A percentile compares a stretch with the other conserved stretches of the same genome.
phyloP scores from a whole-genome alignment of 495 filamentous ascomycete species.

The Penicillium diatomitis region DNA sequence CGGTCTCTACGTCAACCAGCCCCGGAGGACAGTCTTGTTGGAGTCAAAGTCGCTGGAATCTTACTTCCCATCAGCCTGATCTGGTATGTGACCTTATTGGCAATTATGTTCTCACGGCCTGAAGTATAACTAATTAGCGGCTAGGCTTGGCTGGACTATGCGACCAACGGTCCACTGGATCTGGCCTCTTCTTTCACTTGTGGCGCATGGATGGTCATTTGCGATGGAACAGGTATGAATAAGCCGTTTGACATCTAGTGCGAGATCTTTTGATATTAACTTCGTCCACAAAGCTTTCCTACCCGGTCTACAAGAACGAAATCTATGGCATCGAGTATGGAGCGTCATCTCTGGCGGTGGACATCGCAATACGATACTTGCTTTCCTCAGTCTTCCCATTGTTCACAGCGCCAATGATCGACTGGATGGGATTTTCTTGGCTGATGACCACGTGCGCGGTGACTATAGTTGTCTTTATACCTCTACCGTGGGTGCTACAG shows the following conservation, averaged over 20 bases:
- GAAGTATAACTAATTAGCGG: no score
- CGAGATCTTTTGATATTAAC: no score
- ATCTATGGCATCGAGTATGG: constrained; percentile 4
- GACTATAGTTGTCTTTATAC: background rate
- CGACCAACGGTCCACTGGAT: constrained; percentile 4
- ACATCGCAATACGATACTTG: constrained; percentile 4
- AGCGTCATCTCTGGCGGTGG: constrained; percentile 3
- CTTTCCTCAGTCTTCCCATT: constrained; percentile 5
- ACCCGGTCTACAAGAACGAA: constrained; percentile 7
- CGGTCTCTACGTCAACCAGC: background rate
- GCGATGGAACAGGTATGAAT: constrained; percentile 4
- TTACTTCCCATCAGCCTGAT: constrained; percentile 3
- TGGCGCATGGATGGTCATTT: constrained; percentile 2
- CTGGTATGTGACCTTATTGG: constrained; percentile 2
- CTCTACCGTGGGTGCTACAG: constrained; percentile 3
- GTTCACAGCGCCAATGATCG: constrained; percentile 2
- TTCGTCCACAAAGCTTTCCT: background rate
- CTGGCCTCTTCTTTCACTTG: no score
- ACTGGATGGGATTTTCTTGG: constrained; percentile 4
- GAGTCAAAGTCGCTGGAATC: constrained; percentile 1
- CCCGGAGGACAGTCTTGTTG: constrained; percentile 2
- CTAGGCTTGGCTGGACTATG: constrained; percentile 7
- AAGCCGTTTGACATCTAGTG: no score
- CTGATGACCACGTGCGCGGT: constrained; percentile 1
- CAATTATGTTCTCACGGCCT: background rate